Evolutionary conservation across 73 alveolate species (phyloP), one percentile per base, ranked within the genome.

Genomic region (Symbiodinium pilosum): DNA sequence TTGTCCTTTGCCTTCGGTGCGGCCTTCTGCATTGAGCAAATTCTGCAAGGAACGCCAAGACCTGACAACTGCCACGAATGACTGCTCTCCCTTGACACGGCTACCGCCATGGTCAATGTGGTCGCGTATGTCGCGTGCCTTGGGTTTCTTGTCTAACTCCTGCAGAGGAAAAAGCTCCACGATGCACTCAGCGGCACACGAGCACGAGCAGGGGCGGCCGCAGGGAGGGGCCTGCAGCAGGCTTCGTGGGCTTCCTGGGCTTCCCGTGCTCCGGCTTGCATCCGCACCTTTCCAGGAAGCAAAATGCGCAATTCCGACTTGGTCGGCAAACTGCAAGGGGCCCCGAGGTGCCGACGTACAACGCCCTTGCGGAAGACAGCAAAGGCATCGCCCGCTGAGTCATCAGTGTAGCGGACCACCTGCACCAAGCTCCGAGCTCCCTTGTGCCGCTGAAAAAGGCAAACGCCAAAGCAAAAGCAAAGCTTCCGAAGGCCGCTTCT

Each of bases 41-140:
- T 11, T 91, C 97, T 36, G 77, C 97, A 44, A 91, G 88, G 97
- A 91, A 91, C 36, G 71, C 28, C 40, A 88, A 47, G 73, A 88
- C 86, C 95, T 87, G 56, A 54, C 73, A 56, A 16, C 59, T 47
- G 59, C 6, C 59, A 9, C 14, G 14, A 14, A 6, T 47, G 6
- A 6, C 59, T 47, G 59, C 59, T 47, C n/a, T 47, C 59, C 59
- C 59, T 47, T 14, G 6, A 6, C 59, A 47, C 14, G 6, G 59
- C 59, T 47, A 47, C 14, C 59, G 6, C 14, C 21, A 47, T 47
- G 59, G 21, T 9, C 6, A 47, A 47, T 64, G 38, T 36, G 38
- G 77, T 36, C 32, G 12, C 7, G 77, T 0, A 2, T 36, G 21
- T 30, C 77, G n/a, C n/a, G 7, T 28, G 94, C 95, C 95, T 91